These are phyloP conservation scores for Pistacia integerrima DNA, from an alignment of 345 rosid species.

Conservation along the genomic window DNA sequence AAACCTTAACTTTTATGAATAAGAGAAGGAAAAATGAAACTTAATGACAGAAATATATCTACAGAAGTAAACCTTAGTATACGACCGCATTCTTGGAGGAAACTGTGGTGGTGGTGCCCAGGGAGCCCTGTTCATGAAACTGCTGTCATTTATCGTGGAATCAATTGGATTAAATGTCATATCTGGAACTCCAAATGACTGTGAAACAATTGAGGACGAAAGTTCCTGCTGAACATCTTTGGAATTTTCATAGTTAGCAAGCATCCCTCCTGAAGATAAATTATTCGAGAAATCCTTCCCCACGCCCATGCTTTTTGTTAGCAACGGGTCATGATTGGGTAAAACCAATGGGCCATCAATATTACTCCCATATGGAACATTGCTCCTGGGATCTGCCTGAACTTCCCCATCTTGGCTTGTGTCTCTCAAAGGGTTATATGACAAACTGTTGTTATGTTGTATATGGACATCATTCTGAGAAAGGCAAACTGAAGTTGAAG, in stretches of 20 bases:
- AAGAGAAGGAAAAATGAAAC: background rate
- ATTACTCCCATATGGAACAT: slow-evolving; percentile 34
- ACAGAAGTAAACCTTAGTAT: slow-evolving; percentile 53
- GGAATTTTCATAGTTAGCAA: slow-evolving; percentile 43
- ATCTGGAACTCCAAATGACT: slow-evolving; percentile 65
- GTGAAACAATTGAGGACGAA: slow-evolving; percentile 67
- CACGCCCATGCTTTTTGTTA: slow-evolving; percentile 43
- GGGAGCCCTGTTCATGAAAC: slow-evolving; percentile 43
- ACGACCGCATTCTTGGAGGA: slow-evolving; percentile 59
- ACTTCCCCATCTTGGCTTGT: slow-evolving; percentile 55
- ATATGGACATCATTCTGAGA: slow-evolving; percentile 59
- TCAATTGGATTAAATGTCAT: slow-evolving; percentile 59
- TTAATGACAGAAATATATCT: background rate
- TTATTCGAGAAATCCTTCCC: slow-evolving; percentile 53
- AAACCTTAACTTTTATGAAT: background rate
- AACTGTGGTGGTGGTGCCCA: slow-evolving; percentile 56
- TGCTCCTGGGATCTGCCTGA: slow-evolving; percentile 49
- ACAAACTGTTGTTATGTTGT: slow-evolving; percentile 47
- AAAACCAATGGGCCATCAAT: slow-evolving; percentile 38
- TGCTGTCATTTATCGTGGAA: slow-evolving; percentile 48
- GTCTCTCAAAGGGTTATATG: slow-evolving; percentile 50
- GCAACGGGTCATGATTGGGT: slow-evolving; percentile 40
- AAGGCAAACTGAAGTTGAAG: slow-evolving; percentile 65
- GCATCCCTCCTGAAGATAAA: slow-evolving; percentile 47
- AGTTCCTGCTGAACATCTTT: slow-evolving; percentile 61